Percentiles rank a stretch among this genome's conserved stretches.
Conservation (phyloP, 257 asterid species). For the Solanum habrochaites region DNA sequence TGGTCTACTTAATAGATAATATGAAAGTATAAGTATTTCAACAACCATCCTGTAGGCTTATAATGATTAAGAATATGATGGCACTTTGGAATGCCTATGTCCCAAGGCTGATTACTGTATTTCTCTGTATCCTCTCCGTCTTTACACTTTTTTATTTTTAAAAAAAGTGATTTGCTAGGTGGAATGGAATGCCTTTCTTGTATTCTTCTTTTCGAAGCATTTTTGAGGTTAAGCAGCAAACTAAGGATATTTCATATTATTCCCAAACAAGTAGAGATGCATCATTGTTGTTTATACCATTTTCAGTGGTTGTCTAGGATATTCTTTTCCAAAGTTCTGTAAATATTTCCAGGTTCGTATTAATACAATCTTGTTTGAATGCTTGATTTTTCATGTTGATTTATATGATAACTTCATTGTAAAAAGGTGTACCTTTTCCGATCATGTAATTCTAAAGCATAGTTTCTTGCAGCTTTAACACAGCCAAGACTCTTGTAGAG, state of each 20-base stretch:
- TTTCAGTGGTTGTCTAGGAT: background rate
- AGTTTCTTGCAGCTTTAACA: background rate
- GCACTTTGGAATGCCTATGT: background rate
- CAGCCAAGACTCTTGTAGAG: background rate
- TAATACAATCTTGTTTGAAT: background rate
- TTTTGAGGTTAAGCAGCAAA: background rate
- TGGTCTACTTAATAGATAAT: background rate
- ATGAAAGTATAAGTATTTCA: background rate
- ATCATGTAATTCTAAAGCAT: background rate
- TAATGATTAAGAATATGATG: background rate
- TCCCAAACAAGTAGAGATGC: background rate
- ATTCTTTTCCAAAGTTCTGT: background rate
- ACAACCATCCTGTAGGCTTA: background rate
- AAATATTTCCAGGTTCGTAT: background rate
- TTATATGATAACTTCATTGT: background rate
- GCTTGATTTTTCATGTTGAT: background rate
- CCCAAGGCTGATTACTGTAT: background rate
- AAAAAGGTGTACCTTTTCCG: background rate
- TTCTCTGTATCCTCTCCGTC: background rate
- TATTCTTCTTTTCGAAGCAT: background rate
- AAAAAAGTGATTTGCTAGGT: background rate
- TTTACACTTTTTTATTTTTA: background rate
- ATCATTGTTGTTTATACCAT: background rate
- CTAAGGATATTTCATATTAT: background rate
- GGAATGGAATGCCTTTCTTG: background rate